These are phyloP conservation scores for Miscanthus lutarioriparius DNA, from an alignment of 176 grass and related monocot genomes.

Conservation along the genomic window DNA sequence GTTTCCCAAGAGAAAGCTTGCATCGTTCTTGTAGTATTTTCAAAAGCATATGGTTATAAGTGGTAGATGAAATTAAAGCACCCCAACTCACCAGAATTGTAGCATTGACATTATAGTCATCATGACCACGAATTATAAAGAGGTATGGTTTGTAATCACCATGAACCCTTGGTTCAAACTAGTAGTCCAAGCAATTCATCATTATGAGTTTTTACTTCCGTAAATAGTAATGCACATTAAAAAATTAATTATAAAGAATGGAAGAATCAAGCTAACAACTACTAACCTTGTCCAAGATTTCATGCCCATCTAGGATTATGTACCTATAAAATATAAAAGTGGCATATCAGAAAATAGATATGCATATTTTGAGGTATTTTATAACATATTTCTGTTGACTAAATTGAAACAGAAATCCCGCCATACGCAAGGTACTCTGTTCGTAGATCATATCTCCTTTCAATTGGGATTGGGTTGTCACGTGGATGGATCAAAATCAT, in stretches of 20 bases:
- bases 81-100: neutral
- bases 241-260: neutral
- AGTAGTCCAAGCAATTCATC: neutral
- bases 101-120: neutral
- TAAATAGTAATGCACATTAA: neutral
- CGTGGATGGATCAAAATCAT: neutral
- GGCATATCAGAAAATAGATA: neutral
- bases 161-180: constrained; percentile 2
- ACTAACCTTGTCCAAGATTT: neutral
- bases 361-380: neutral
- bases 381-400: neutral
- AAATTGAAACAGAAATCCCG: neutral
- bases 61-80: neutral
- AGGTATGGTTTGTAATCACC: neutral
- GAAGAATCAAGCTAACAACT: neutral
- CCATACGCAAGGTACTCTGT: neutral
- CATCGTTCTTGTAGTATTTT: neutral
- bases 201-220: neutral
- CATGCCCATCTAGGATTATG: neutral
- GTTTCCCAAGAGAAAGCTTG: neutral
- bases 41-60: neutral
- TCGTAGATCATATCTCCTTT: neutral
- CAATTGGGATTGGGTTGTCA: neutral
- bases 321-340: neutral
- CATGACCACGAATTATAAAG: neutral